Conservation (phyloP, 805 yeast genomes). For the Teunomyces pallodes region DNA sequence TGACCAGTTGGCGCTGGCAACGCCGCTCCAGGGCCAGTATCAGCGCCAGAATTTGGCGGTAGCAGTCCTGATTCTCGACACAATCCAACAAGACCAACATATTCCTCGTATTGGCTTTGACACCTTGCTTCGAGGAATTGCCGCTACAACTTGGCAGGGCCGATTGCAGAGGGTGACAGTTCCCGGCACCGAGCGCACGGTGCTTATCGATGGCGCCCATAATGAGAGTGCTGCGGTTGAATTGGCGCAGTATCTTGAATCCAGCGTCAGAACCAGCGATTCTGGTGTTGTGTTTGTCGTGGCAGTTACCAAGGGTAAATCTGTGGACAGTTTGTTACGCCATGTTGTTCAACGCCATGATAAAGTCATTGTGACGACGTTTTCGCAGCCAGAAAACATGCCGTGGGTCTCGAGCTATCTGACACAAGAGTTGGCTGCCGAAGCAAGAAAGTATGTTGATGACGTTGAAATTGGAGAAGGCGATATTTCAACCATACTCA, state of each 20-base stretch:
- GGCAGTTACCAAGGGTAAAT: slow-evolving; percentile 77
- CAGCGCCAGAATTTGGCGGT: slow-evolving; percentile 69
- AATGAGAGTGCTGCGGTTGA: slow-evolving; percentile 83
- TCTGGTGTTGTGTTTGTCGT: slow-evolving; percentile 55
- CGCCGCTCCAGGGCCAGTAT: slow-evolving; percentile 70
- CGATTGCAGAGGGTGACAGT: slow-evolving; percentile 55
- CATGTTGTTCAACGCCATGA: slow-evolving; percentile 52
- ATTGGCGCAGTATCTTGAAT: slow-evolving; percentile 51
- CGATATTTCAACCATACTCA: slow-evolving; percentile 13
- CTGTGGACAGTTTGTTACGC: slow-evolving; percentile 48
- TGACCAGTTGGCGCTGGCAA: slow-evolving; percentile 14
- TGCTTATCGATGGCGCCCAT: slow-evolving; percentile 89
- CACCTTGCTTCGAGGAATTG: slow-evolving; percentile 50
- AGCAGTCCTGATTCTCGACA: slow-evolving; percentile 57
- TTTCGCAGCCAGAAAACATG: slow-evolving; percentile 80
- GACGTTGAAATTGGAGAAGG: slow-evolving; percentile 14
- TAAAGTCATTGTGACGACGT: slow-evolving; percentile 57
- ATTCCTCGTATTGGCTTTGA: slow-evolving; percentile 24
- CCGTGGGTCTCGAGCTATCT: slow-evolving; percentile 76
- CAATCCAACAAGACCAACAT: slow-evolving; percentile 12
- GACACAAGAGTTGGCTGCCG: slow-evolving; percentile 26
- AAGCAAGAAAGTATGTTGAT: slow-evolving; percentile 21
- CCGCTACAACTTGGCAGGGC: slow-evolving; percentile 77
- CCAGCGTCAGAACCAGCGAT: slow-evolving; percentile 11
- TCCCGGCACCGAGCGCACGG: slow-evolving; percentile 19